Evolutionary conservation across 2,329 filamentous ascomycete genomes (phyloP).

Genomic region (Diplocarpon rosae): DNA sequence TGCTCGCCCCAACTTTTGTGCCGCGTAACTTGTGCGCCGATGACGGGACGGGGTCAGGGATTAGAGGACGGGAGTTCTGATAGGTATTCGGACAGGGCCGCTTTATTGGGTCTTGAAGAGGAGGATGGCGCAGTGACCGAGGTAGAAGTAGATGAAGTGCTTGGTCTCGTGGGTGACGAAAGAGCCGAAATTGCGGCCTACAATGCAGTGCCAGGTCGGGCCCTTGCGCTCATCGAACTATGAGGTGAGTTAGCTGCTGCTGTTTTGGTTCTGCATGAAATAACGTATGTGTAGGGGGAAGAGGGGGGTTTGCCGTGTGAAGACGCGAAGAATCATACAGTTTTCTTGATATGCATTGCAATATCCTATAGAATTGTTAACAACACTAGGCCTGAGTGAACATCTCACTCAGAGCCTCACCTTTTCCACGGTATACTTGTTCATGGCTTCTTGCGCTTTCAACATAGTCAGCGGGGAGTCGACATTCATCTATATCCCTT

Average conservation of each 20-base stretch:
- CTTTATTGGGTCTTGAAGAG: constrained; percentile 95
- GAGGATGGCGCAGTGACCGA: constrained; percentile 94
- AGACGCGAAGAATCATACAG: constrained; percentile 41
- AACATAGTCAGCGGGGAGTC: constrained; percentile 20
- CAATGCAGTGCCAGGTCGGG: constrained; percentile 98
- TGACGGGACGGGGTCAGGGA: not conserved
- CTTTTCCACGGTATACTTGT: constrained; percentile 63
- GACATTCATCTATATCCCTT: no score
- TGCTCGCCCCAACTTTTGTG: not conserved
- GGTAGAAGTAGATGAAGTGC: constrained; percentile 99
- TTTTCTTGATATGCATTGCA: constrained; percentile 90
- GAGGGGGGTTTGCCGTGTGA: not conserved
- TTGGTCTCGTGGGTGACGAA: constrained; percentile 99
- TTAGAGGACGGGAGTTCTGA: not conserved
- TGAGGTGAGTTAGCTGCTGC: constrained; percentile 7
- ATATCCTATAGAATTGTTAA: constrained; percentile 57
- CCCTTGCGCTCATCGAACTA: constrained; percentile 96
- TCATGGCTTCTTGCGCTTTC: constrained; percentile 59
- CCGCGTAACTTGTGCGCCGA: not conserved
- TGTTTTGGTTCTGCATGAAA: not conserved
- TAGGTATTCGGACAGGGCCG: not conserved
- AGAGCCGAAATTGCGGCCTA: constrained; percentile 96
- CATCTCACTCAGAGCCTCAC: constrained; percentile 28
- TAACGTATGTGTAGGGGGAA: no score
- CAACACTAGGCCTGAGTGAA: not conserved